Conservation (phyloP, 176 grass and related monocot genomes). For the Thalia dealbata region DNA sequence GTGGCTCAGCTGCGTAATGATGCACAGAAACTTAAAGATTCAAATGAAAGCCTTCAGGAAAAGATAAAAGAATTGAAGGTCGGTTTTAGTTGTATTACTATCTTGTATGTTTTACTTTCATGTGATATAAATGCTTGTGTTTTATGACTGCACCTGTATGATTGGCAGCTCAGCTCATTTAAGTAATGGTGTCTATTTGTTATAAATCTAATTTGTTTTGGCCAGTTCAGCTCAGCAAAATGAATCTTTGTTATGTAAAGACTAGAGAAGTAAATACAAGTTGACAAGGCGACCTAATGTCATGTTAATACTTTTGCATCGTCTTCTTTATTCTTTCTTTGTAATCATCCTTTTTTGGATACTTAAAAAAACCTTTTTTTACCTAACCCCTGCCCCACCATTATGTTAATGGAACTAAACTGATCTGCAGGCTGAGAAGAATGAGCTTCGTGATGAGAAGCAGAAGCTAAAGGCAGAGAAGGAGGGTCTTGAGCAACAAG, state of each 20-base stretch:
- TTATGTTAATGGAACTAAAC: background rate
- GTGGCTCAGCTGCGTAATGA: constrained; percentile 61
- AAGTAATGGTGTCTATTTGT: too few relatives aligned
- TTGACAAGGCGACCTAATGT: too few relatives aligned
- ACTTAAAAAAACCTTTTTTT: background rate
- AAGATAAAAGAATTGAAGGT: constrained; percentile 81
- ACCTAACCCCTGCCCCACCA: background rate
- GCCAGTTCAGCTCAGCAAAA: too few relatives aligned
- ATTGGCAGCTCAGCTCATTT: too few relatives aligned
- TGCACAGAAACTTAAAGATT: constrained; percentile 49
- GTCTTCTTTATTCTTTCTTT: background rate
- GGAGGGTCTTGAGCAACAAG: constrained; percentile 33
- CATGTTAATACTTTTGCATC: too few relatives aligned
- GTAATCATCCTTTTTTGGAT: background rate
- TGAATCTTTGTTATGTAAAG: too few relatives aligned
- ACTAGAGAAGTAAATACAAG: too few relatives aligned
- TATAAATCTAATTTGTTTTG: too few relatives aligned
- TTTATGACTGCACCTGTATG: background rate
- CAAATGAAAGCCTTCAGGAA: constrained; percentile 52
- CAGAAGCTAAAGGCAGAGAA: constrained; percentile 37
- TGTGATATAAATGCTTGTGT: background rate
- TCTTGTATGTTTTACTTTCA: background rate
- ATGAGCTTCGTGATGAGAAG: constrained; percentile 42
- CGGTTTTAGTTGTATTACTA: background rate
- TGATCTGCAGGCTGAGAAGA: constrained; percentile 32